Percentiles rank a stretch among this genome's conserved stretches.
Conservation (phyloP, 371 early-diverging fungal species). For the Mucor velutinosus region DNA sequence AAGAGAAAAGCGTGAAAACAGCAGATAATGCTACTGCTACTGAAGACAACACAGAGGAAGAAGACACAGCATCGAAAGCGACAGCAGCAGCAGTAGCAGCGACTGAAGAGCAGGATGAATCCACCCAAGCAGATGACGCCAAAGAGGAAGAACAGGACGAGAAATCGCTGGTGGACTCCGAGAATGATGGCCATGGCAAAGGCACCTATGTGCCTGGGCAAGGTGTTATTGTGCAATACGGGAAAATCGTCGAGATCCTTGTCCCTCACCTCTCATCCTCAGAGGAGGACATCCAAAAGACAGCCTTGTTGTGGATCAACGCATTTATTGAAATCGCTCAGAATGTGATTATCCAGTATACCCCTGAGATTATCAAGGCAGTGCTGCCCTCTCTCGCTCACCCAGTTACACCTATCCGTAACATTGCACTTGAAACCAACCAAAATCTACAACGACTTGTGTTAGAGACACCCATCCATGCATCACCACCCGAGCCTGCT, state of each 20-base stretch:
- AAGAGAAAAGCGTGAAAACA: neutral
- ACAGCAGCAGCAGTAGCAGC: neutral
- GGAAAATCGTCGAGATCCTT: slow-evolving; percentile 78
- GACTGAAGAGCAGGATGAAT: neutral
- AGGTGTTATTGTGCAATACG: slow-evolving; percentile 78
- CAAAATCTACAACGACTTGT: slow-evolving; percentile 73
- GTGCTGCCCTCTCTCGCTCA: slow-evolving; percentile 87
- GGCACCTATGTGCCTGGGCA: slow-evolving; percentile 73
- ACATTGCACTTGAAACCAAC: slow-evolving; percentile 77
- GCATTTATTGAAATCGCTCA: slow-evolving; percentile 82
- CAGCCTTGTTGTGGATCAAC: slow-evolving; percentile 85
- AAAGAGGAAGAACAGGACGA: neutral
- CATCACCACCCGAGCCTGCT: slow-evolving; percentile 20
- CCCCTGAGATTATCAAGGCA: slow-evolving; percentile 74
- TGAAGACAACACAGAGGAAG: neutral
- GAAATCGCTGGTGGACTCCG: slow-evolving; percentile 7
- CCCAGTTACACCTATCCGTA: slow-evolving; percentile 58
- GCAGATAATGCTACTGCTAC: neutral
- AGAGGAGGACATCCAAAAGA: slow-evolving; percentile 88
- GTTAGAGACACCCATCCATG: slow-evolving; percentile 49
- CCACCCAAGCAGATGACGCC: neutral
- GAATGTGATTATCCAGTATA: slow-evolving; percentile 74
- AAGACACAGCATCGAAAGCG: neutral
- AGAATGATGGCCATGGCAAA: slow-evolving; percentile 53
- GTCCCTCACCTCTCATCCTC: slow-evolving; percentile 73